Evolutionary conservation across 2,329 filamentous ascomycete species (phyloP).

Genomic region (Aspergillus amoenus): DNA sequence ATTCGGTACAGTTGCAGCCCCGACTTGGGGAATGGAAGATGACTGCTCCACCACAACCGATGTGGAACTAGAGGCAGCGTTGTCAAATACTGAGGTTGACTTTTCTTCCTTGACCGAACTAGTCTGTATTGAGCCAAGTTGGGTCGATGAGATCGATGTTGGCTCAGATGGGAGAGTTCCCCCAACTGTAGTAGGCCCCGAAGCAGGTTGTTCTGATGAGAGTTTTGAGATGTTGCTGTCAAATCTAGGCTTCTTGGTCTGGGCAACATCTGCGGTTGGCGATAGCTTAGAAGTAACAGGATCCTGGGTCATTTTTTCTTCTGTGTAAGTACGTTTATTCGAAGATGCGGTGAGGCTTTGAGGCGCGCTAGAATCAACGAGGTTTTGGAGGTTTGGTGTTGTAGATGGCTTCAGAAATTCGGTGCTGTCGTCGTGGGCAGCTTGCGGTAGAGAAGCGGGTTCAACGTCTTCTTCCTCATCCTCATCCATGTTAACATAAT

Average conservation of each 20-base stretch:
- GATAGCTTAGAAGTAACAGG: neutral
- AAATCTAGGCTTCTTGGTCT: constrained; percentile 34
- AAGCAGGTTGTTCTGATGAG: neutral
- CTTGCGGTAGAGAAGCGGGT: constrained; percentile 12
- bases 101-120: neutral
- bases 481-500: constrained; percentile 23
- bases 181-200: neutral
- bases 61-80: constrained; percentile 4
- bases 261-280: constrained; percentile 13
- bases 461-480: constrained; percentile 32
- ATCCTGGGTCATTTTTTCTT: constrained; percentile 20
- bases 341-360: constrained; percentile 13
- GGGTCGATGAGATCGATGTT: constrained; percentile 10
- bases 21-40: constrained; percentile 8
- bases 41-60: constrained; percentile 3
- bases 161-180: constrained; percentile 15
- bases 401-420: constrained; percentile 27
- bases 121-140: constrained; percentile 7
- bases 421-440: constrained; percentile 13
- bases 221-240: constrained; percentile 18
- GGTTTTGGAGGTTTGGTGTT: constrained; percentile 14
- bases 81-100: neutral
- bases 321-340: constrained; percentile 31
- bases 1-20: constrained; percentile 16
- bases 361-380: constrained; percentile 13